Evolutionary conservation across 306 rosid species (phyloP), one percentile per base, ranked within the genome.

Genomic region (Corylus heterophylla): DNA sequence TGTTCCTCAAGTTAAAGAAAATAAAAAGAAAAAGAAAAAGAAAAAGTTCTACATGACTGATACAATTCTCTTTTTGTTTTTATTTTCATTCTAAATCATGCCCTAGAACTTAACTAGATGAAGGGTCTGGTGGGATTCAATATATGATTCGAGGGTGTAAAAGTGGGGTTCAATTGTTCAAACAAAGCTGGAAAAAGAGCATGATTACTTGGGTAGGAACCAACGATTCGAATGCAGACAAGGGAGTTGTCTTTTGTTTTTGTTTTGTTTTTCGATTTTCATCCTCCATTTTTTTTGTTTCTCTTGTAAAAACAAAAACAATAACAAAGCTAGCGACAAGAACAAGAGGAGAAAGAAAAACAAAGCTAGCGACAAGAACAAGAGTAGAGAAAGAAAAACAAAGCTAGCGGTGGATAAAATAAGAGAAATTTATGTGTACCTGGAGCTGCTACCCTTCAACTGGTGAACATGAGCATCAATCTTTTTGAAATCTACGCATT

Each of bases 401-500:
- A 16, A 27, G 16, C 17, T 13, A 62, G 29, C 31, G 14, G 13
- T n/a, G 55, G 1, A 76, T 12, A 37, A 29, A 45, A 4, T 66
- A 70, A 49, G 18, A 25, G 75, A 73, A 76, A 74, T 71, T 25
- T 69, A 14, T 18, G 69, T 52, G 47, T 87, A 96, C 99, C 99
- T 96, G 77, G 99, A 91, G 86, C 97, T 93, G 88, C 99, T 96
- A 55, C 99, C 98, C 91, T 96, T 96, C 51, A 96, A 83, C 85
- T 93, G 99, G 88, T 96, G 98, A 75, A 93, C 98, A 87, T 89
- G 94, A 48, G 98, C 93, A 90, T 93, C 99, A 82, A 93, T 89
- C 84, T 81, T 90, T 88, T 83, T 88, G 94, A 90, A 96, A 84
- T 96, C 98, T 70, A 91, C 91, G 69, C 47, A 75, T 74, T 83